Base-by-base conservation (phyloP, 371 early-diverging fungal genomes). In the Syncephalastrum contaminatum region DNA sequence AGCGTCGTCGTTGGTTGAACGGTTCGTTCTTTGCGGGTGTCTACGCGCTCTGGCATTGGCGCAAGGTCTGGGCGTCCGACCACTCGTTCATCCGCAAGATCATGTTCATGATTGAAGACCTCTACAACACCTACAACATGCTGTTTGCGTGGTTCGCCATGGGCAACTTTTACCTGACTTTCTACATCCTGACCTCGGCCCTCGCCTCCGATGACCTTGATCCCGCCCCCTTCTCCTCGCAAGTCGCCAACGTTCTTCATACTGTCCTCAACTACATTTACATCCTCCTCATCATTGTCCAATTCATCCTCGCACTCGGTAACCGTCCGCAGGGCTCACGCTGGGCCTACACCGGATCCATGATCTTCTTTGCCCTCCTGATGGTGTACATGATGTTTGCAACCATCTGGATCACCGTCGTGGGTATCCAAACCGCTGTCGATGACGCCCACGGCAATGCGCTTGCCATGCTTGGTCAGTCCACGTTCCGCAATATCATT, bases 11-110 rank as follows among this genome's bases (percentile, higher is more conserved):
- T 44, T 96, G 96, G 96, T 73, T 96, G 47, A 96, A 96, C 68
- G 96, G 97, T 19, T 92, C 93, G 4, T 93, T 93, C 84, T 96
- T 96, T 84, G 96, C 97, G 4, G 88, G 88, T 16, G 81, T 96
- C 43, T 93, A 95, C 66, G 87, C 95, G 4, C 56, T 92, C 41
- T 81, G 76, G 13, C 88, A 95, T 64, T 93, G 86, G 79, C 75
- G 77, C 48, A 80, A 88, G 54, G 86, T 96, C 59, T 85, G 86
- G 71, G 65, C 86, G 25, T 85, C 89, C 1, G 79, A 83, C 36
- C 92, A 92, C 64, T 75, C 73, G 51, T 62, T 83, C 48, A 56
- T 77, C 39, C 80, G 90, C 36, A 86, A 85, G 47, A 46, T 86
- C 13, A 59, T 85, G 63, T 72, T 92, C 58, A 77, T 84, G 48